Conservation (phyloP, 2,329 filamentous ascomycete species). For the Aspergillus carbonarius region DNA sequence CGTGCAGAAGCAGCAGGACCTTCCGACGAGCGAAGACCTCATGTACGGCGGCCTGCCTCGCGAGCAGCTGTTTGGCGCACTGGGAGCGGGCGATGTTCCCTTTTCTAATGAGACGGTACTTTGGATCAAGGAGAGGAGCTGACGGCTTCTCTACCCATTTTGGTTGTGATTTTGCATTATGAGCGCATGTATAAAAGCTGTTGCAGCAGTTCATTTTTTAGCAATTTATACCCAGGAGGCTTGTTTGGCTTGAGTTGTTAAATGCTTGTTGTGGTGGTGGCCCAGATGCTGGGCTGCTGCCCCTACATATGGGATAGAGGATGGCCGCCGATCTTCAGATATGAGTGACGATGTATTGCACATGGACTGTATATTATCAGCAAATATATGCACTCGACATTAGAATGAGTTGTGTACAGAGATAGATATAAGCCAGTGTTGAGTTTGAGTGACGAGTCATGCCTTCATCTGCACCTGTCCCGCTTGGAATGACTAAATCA, state of each 20-base stretch:
- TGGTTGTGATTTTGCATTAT: neutral
- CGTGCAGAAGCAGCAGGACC: constrained; percentile 20
- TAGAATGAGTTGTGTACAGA: neutral
- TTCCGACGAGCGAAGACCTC: constrained; percentile 39
- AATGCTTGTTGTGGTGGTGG: neutral
- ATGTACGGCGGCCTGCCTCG: constrained; percentile 40
- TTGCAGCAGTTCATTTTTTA: neutral
- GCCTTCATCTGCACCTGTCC: too few relatives aligned
- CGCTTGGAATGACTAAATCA: too few relatives aligned
- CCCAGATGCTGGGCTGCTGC: neutral
- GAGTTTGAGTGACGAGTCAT: too few relatives aligned
- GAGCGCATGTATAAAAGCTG: neutral
- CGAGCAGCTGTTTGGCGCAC: constrained; percentile 29
- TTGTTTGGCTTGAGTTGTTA: neutral
- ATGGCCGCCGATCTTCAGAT: neutral
- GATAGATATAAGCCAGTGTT: too few relatives aligned
- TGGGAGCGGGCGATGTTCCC: constrained; percentile 30
- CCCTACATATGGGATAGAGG: neutral
- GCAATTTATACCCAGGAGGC: constrained; percentile 5
- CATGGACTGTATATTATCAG: neutral
- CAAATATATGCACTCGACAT: neutral
- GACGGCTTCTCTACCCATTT: neutral
- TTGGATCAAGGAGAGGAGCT: constrained; percentile 26
- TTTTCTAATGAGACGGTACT: constrained; percentile 27
- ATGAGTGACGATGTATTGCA: neutral